A percentile compares a stretch with the other conserved stretches of the same genome.
Conservation (phyloP, 805 yeast genomes). For the Priceomyces haplophilus region DNA sequence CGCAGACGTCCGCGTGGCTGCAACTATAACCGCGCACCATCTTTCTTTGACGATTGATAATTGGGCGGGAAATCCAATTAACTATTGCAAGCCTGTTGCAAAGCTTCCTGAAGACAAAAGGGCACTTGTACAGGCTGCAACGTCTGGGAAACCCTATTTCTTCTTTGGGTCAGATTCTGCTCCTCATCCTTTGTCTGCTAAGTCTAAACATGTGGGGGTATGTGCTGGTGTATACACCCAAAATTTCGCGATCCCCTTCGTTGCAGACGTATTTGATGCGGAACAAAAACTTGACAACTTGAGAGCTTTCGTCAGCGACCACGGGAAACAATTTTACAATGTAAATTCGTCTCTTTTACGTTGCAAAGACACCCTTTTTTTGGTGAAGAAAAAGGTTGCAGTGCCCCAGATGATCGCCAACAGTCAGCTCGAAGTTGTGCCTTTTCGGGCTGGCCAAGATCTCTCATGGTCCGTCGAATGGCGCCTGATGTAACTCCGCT, state of each 20-base stretch:
- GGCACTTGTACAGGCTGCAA: conserved; percentile 83
- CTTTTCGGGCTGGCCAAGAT: conserved; percentile 79
- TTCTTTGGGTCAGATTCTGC: conserved; percentile 98
- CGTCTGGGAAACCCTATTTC: conserved; percentile 86
- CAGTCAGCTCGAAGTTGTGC: conserved; percentile 56
- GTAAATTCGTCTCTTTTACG: conserved; percentile 42
- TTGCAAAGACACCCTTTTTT: conserved; percentile 45
- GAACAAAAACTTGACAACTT: conserved; percentile 62
- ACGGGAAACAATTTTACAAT: conserved; percentile 70
- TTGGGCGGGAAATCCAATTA: conserved; percentile 96
- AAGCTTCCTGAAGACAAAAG: conserved; percentile 81
- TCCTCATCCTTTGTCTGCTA: conserved; percentile 84
- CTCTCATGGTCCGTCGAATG: conserved; percentile 75
- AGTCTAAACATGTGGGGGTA: conserved; percentile 74
- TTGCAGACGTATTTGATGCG: conserved; percentile 82
- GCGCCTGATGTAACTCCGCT: conserved; percentile 31
- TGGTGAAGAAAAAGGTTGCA: conserved; percentile 50
- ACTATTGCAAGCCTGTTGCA: conserved; percentile 97
- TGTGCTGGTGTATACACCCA: conserved; percentile 99
- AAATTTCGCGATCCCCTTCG: conserved; percentile 71
- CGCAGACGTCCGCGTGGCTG: conserved; percentile 63
- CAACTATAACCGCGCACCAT: conserved; percentile 95
- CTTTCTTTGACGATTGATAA: conserved; percentile 82
- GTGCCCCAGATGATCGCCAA: conserved; percentile 61
- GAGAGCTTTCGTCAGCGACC: conserved; percentile 69